Base-by-base conservation (phyloP, 768 basidiomycete genomes). In the Leccinellum rugosiceps region DNA sequence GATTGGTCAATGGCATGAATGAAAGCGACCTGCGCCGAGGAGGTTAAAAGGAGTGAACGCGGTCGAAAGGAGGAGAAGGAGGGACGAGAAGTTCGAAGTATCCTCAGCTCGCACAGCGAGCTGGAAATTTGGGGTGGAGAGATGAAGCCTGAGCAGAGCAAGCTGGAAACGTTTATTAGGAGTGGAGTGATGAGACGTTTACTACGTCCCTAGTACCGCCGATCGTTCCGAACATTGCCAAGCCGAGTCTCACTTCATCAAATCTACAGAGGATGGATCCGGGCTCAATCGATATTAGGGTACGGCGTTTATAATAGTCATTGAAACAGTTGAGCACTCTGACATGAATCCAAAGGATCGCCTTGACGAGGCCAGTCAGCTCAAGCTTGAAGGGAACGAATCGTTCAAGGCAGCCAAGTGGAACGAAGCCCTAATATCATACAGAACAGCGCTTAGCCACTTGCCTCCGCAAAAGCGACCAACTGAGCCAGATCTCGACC, bases 311-410 rank as follows among this genome's bases (percentile, higher is more conserved):
- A 46, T 46, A 23, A 19, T 31, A 51, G 35, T 19, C 23, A 51
- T 41, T 25, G 4, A 23, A n/a, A 50, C 44, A 31, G 17, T 21
- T 21, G 49, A 50, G 19, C 26, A 14, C 38, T 21, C 50, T 56
- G 55, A 34, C 46, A 54, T 61, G 53, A 25, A 58, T 21, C 23
- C 52, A 57, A 59, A 86, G 83, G 72, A 74, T 56, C 70, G 63
- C 51, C 72, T 90, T 14, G 66, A 60, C 30, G 73, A 77, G 59
- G 88, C 87, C 15, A 80, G 82, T 26, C 80, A 81, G 48, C 72
- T 87, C 53, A 97, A 95, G 72, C 72, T 74, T 8, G 81, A 87
- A 65, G 94, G 93, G 17, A 96, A 94, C 60, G 79, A 80, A 3
- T 74, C 77, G 59, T 96, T 93, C 73, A 85, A 84, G 48, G 73